Evolutionary conservation across 2,329 filamentous ascomycete species (phyloP), one percentile per base, ranked within the genome.

Genomic region (Cryphonectria nitschkei): DNA sequence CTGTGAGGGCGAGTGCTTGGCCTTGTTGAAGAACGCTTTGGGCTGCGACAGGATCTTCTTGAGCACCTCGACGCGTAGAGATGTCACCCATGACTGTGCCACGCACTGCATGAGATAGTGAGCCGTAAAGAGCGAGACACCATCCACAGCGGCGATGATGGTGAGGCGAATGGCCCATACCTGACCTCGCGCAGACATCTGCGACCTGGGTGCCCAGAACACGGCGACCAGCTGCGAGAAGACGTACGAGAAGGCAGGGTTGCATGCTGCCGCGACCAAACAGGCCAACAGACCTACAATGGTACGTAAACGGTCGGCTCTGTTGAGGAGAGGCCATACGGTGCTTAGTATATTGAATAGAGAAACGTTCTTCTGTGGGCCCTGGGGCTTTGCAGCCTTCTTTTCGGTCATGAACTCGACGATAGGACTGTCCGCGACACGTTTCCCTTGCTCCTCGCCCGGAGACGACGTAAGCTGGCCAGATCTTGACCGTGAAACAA

Each of bases 31-130:
- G 91, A 94, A 98, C 5, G 86, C 81, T 72, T 87, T 90, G 0
- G 93, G 92, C 77, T 98, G 95, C 54, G 87, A 84, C 0, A 98
- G 83, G 22, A 97, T 89, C 1, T 87, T 86, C 65, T 84, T 84
- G 74, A 97, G 83, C 0, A 93, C 92, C 77, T 90, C 85, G 1
- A 85, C 82, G 1, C 95, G 91, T 13, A 97, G 84, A 0, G 81
- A 80, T 75, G 95, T 90, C 19, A 95, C 86, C 95, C 95, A 98
- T 0, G 85, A 79, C 76, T 97, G 92, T 1, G 89, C 93, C 16
- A 86, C 88, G 37, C 84, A 82, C 74, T 97, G 94, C 7, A 97
- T 85, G 11, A 93, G 81, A 77, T 92, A 95, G 52, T 92, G 89
- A 71, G 90, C 89, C 0, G 86, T 78, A 56, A 91, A 95, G 0